Conservation (phyloP, 179 eudicot genomes). For the Gypsophila paniculata region DNA sequence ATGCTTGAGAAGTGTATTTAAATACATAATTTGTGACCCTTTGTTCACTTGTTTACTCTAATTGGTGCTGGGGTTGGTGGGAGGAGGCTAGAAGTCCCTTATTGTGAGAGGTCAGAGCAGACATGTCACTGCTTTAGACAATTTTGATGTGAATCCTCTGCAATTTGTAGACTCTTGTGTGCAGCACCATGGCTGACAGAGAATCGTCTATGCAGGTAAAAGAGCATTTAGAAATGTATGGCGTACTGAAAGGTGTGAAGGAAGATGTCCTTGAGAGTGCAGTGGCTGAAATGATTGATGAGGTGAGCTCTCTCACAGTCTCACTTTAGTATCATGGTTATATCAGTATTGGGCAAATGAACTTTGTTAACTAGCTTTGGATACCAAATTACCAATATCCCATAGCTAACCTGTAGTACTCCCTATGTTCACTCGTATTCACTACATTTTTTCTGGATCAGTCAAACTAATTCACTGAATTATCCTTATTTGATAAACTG, state of each 20-base stretch:
- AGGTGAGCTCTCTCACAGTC: conserved; percentile 34
- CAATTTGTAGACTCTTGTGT: background rate
- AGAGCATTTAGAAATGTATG: conserved; percentile 97
- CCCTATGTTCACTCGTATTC: background rate
- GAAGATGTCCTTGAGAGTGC: conserved; percentile 54
- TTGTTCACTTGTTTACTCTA: background rate
- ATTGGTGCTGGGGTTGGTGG: background rate
- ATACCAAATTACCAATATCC: background rate
- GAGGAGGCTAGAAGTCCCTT: background rate
- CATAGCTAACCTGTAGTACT: background rate
- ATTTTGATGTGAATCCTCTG: background rate
- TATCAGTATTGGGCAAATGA: background rate
- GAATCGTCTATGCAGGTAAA: conserved; percentile 57
- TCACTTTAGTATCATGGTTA: conserved; percentile 2
- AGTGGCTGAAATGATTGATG: conserved; percentile 81
- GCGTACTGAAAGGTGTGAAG: conserved; percentile 73
- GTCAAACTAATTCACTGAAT: background rate
- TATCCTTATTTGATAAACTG: background rate
- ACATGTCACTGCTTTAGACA: background rate
- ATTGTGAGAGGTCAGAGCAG: conserved; percentile 1
- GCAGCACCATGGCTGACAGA: conserved; percentile 16
- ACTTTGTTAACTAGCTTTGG: background rate
- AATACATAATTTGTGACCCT: background rate
- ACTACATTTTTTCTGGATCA: background rate
- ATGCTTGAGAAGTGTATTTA: background rate